Conservation (phyloP, 2,329 filamentous ascomycete species). For the Aspergillus fijiensis region DNA sequence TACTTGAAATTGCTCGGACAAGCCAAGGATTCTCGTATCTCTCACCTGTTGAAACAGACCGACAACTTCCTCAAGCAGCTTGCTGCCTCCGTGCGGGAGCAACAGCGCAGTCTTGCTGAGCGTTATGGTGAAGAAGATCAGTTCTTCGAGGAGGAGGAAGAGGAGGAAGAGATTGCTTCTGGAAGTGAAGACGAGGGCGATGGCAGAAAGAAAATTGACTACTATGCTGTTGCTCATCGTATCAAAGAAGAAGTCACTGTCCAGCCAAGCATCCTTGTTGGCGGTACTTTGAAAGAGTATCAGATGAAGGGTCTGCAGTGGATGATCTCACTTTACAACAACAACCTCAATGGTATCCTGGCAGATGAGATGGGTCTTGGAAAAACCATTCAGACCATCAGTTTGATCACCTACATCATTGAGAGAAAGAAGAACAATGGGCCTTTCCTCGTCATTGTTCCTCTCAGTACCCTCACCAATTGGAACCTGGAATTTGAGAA, state of each 20-base stretch:
- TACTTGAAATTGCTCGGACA: slow-evolving; percentile 97
- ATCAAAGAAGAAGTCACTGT: slow-evolving; percentile 86
- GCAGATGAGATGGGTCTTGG: slow-evolving; percentile 99
- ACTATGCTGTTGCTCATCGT: slow-evolving; percentile 96
- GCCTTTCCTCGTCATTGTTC: slow-evolving; percentile 94
- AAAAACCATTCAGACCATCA: slow-evolving; percentile 99
- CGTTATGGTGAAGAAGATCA: slow-evolving; percentile 68
- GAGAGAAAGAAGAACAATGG: slow-evolving; percentile 90
- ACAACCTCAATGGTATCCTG: slow-evolving; percentile 97
- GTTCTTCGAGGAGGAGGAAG: slow-evolving; percentile 60
- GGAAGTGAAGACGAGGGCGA: slow-evolving; percentile 64
- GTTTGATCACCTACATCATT: slow-evolving; percentile 93
- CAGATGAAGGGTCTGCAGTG: slow-evolving; percentile 98
- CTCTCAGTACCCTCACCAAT: slow-evolving; percentile 93
- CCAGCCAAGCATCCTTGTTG: slow-evolving; percentile 84
- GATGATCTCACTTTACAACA: slow-evolving; percentile 99
- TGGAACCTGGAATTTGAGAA: slow-evolving; percentile 99
- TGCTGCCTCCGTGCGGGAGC: slow-evolving; percentile 87
- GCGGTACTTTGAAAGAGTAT: slow-evolving; percentile 93
- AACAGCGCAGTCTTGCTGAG: slow-evolving; percentile 80
- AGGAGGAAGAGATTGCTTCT: slow-evolving; percentile 66
- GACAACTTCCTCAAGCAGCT: slow-evolving; percentile 97
- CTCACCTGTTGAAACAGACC: slow-evolving; percentile 92
- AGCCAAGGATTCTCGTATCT: slow-evolving; percentile 98
- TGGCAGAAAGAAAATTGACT: slow-evolving; percentile 79